Percentiles rank a stretch among this genome's conserved stretches.
phyloP scores from a whole-genome alignment of 352 stramenopile genomes.

The Elongisporangium prolatum region DNA sequence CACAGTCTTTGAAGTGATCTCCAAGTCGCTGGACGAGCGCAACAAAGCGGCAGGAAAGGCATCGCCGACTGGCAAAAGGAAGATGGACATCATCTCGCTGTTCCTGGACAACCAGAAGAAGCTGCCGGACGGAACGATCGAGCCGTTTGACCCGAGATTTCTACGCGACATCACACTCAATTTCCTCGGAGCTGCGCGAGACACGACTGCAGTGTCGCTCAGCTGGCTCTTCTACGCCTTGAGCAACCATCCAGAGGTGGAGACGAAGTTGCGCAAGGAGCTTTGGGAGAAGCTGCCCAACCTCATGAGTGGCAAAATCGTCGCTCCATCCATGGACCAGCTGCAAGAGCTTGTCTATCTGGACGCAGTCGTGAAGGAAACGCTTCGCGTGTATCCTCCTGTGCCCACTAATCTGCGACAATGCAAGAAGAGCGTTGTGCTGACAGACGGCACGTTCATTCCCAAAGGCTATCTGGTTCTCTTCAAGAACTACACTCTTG shows the following conservation, averaged over 20 bases:
- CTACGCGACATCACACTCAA: constrained; percentile 72
- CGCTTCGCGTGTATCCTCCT: constrained; percentile 59
- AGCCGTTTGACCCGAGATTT: constrained; percentile 20
- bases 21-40: constrained; percentile 21
- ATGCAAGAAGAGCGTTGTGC: constrained; percentile 33
- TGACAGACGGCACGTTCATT: constrained; percentile 59
- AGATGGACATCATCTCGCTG: constrained; percentile 50
- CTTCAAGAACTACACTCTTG: constrained; percentile 48
- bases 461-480: constrained; percentile 28
- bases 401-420: constrained; percentile 54
- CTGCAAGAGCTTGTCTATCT: constrained; percentile 48
- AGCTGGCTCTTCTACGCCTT: constrained; percentile 80
- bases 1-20: constrained; percentile 27
- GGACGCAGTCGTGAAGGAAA: constrained; percentile 58
- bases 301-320: constrained; percentile 11
- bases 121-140: constrained; percentile 13
- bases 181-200: constrained; percentile 69
- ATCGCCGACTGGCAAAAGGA: constrained; percentile 13
- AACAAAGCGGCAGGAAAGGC: constrained; percentile 1
- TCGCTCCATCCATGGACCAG: constrained; percentile 36
- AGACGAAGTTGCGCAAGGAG: constrained; percentile 35
- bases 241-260: constrained; percentile 48
- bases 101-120: constrained; percentile 37
- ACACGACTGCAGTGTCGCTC: constrained; percentile 66
- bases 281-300: constrained; percentile 26